Conservation (phyloP, 2,329 filamentous ascomycete genomes). For the Neofusicoccum parvum region DNA sequence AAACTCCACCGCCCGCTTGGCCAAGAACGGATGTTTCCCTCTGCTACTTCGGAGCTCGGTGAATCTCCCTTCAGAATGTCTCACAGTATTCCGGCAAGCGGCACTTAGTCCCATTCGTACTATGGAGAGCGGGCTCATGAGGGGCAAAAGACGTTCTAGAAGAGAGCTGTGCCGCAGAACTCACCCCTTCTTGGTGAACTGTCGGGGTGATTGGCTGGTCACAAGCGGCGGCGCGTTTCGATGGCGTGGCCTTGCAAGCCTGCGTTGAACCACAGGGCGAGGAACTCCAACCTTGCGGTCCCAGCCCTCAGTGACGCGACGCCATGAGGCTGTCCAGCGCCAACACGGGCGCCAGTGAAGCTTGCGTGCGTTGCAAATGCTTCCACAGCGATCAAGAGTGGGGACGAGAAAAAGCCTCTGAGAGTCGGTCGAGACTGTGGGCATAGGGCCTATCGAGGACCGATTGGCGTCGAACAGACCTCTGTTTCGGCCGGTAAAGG, state of each 20-base stretch:
- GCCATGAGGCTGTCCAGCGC: background rate
- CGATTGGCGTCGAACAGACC: background rate
- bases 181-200: background rate
- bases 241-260: slow-evolving; percentile 4
- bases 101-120: background rate
- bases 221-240: background rate
- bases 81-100: background rate
- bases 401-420: background rate
- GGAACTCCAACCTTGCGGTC: background rate
- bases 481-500: background rate
- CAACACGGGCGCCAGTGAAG: background rate
- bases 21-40: background rate
- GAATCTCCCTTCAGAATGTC: slow-evolving; percentile 5
- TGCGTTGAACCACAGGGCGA: background rate
- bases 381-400: background rate
- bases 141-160: slow-evolving; percentile 8
- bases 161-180: background rate
- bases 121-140: background rate
- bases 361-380: background rate
- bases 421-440: background rate
- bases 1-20: background rate
- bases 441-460: background rate
- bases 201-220: background rate
- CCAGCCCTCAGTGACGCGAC: background rate
- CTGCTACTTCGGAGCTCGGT: slow-evolving; percentile 6